Evolutionary conservation across 164 flowering plant genomes (phyloP).

Genomic region (Vitis amurensis): DNA sequence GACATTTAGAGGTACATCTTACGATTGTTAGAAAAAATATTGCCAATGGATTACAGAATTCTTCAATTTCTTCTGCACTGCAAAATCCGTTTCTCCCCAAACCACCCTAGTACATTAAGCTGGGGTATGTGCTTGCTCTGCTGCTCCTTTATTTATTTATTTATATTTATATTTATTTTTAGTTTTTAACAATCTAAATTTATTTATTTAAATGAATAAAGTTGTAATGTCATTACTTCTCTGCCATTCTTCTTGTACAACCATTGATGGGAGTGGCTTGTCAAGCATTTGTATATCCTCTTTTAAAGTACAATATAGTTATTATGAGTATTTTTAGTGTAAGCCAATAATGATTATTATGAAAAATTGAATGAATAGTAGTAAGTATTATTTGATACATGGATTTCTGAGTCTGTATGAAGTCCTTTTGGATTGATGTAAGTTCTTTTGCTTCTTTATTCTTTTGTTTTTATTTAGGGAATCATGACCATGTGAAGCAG

Average conservation of each 20-base stretch:
- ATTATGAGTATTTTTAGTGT: not conserved
- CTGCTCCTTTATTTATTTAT: no score
- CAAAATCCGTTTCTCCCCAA: conserved; percentile 4
- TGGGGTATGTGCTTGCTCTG: not conserved
- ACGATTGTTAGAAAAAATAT: conserved; percentile 27
- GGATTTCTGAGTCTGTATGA: not conserved
- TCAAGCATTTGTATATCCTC: no score
- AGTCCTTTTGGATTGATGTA: conserved; percentile 5
- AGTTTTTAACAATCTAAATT: no score
- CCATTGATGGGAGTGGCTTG: no score
- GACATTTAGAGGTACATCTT: conserved; percentile 87
- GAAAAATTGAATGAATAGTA: not conserved
- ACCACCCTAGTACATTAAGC: not conserved
- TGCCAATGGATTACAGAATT: conserved; percentile 27
- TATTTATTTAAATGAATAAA: no score
- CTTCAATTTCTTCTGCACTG: conserved; percentile 22
- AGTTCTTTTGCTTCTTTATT: not conserved
- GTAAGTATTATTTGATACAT: not conserved
- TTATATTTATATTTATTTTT: no score
- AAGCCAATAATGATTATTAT: not conserved
- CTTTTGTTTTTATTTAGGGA: no score
- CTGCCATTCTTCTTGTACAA: no score
- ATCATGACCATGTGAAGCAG: no score
- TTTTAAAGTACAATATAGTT: no score
- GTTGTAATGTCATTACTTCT: no score